phyloP scores from a whole-genome alignment of 495 filamentous ascomycete species.

The Cudoniella acicularis region DNA sequence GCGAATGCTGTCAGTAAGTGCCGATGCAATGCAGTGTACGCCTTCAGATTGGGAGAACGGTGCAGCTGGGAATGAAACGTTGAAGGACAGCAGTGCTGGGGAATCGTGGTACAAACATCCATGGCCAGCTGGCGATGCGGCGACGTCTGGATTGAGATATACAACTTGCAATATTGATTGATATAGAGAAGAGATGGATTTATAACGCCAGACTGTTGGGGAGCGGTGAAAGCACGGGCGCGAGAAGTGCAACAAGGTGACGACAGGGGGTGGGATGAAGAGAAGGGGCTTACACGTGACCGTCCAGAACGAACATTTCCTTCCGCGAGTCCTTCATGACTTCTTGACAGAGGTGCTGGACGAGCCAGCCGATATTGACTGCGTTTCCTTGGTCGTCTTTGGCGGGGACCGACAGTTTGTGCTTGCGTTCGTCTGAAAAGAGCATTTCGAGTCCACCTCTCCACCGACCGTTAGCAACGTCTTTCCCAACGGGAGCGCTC shows the following conservation, averaged over 20 bases:
- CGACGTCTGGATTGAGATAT: no score
- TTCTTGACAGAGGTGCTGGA: constrained; percentile 75
- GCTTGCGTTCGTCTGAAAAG: constrained; percentile 76
- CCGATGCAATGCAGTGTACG: background rate
- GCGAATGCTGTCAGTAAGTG: constrained; percentile 7
- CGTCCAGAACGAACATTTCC: constrained; percentile 86
- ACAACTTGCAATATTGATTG: constrained; percentile 15
- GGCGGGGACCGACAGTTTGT: constrained; percentile 65
- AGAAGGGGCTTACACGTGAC: constrained; percentile 68
- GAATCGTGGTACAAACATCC: constrained; percentile 10
- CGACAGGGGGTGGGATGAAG: background rate
- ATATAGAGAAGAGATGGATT: constrained; percentile 19
- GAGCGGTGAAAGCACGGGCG: constrained; percentile 11
- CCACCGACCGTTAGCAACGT: constrained; percentile 29
- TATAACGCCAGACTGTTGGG: constrained; percentile 7
- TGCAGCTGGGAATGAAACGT: background rate
- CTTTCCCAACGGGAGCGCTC: constrained; percentile 17
- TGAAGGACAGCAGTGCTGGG: constrained; percentile 1
- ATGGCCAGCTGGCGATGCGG: constrained; percentile 28
- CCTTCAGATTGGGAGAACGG: background rate
- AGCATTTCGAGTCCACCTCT: constrained; percentile 93
- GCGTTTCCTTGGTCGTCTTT: constrained; percentile 51
- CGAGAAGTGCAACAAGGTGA: background rate
- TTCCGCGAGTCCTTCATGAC: constrained; percentile 81
- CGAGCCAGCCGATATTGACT: constrained; percentile 70